Evolutionary conservation across 1,284 basidiomycete species (phyloP).

Genomic region (Trametes polyzona): DNA sequence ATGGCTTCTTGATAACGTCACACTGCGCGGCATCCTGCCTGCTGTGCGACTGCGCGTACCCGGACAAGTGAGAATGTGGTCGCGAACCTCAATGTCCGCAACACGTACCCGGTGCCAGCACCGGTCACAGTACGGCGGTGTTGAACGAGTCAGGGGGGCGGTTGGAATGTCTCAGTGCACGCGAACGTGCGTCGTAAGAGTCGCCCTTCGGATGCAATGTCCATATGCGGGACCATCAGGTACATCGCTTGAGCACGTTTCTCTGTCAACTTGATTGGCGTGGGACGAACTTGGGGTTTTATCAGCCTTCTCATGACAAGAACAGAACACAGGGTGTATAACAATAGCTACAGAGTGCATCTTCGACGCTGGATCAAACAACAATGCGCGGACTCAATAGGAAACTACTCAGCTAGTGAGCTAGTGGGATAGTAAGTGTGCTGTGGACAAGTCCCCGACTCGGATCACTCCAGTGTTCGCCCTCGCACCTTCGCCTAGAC

Average conservation of each 20-base stretch:
- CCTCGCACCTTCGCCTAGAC: too few species aligned
- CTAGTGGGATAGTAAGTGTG: neutral
- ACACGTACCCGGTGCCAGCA: neutral
- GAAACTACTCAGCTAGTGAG: neutral
- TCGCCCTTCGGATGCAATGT: neutral
- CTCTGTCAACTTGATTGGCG: neutral
- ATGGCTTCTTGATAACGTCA: neutral
- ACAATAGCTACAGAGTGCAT: neutral
- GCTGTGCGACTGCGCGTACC: neutral
- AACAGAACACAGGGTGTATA: neutral
- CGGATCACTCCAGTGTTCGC: too few species aligned
- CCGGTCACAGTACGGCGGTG: neutral
- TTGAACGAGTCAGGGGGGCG: neutral
- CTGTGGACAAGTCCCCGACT: neutral
- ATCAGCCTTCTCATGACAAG: neutral
- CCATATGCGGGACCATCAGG: neutral
- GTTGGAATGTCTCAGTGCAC: neutral
- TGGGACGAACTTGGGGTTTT: neutral
- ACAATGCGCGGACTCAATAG: neutral
- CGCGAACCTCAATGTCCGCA: neutral
- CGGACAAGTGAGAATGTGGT: neutral
- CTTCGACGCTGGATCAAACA: neutral
- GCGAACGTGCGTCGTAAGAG: slow-evolving; percentile 18
- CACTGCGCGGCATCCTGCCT: neutral
- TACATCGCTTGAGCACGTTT: neutral